Evolutionary conservation across 257 asterid species (phyloP).

Genomic region (Nicotiana sylvestris): DNA sequence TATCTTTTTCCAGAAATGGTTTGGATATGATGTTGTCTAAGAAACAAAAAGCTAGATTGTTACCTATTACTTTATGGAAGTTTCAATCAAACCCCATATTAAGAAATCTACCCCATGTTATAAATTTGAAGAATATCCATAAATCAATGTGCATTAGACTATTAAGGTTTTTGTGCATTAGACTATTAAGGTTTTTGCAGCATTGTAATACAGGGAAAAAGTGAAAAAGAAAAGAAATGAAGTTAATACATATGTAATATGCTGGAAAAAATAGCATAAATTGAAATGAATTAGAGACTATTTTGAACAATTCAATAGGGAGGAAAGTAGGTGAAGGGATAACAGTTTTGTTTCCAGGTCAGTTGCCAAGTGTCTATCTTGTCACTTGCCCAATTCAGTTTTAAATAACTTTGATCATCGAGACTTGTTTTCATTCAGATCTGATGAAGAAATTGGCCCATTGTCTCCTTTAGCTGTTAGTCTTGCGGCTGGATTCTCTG

Average conservation of each 20-base stretch:
- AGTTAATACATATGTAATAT: no score
- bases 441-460: slow-evolving; percentile 72
- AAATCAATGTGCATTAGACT: not conserved
- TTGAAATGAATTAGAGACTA: no score
- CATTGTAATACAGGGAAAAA: not conserved
- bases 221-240: not conserved
- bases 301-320: no score
- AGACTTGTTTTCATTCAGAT: slow-evolving; percentile 29
- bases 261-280: no score
- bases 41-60: not conserved
- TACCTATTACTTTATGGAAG: not conserved
- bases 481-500: slow-evolving; percentile 92
- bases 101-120: not conserved
- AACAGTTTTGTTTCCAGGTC: not conserved
- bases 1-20: not conserved
- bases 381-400: not conserved
- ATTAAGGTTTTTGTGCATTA: not conserved
- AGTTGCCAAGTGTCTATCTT: not conserved
- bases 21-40: not conserved
- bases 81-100: not conserved
- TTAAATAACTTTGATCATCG: not conserved
- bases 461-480: slow-evolving; percentile 80
- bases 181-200: not conserved
- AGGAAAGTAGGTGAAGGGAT: not conserved
- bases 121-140: not conserved